Conservation (phyloP, 1,139 yeast genomes). For the Taphrina populina region DNA sequence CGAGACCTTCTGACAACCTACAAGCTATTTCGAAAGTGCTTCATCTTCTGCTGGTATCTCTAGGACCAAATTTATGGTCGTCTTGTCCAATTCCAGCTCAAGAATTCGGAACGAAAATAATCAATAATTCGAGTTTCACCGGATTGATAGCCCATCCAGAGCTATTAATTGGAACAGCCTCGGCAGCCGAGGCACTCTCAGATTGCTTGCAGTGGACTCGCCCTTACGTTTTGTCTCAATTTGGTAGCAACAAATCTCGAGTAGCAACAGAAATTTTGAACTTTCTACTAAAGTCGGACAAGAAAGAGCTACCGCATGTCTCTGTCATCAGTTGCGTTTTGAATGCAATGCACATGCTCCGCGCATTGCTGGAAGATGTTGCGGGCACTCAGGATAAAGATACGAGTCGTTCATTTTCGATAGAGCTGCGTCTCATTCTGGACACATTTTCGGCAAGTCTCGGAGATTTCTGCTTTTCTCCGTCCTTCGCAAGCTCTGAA, state of each 20-base stretch:
- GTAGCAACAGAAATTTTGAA: constrained; percentile 5
- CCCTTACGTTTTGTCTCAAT: constrained; percentile 19
- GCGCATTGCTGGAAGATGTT: constrained; percentile 12
- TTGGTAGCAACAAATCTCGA: constrained; percentile 23
- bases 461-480: constrained; percentile 3
- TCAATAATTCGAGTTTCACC: constrained; percentile 15
- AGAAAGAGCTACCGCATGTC: constrained; percentile 5
- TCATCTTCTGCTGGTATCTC: constrained; percentile 25
- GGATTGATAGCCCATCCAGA: constrained; percentile 27
- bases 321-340: constrained; percentile 7
- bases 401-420: constrained; percentile 11
- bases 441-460: constrained; percentile 6
- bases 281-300: background rate
- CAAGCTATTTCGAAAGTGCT: constrained; percentile 37
- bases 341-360: constrained; percentile 3
- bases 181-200: background rate
- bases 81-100: constrained; percentile 32
- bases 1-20: constrained; percentile 35
- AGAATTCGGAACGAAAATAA: constrained; percentile 21
- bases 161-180: background rate
- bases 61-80: constrained; percentile 40
- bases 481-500: background rate
- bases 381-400: constrained; percentile 5
- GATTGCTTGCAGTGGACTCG: constrained; percentile 5
- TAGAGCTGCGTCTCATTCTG: constrained; percentile 12